Base-by-base conservation (phyloP, 305 asterid genomes). In the Fraxinus dipetala region DNA sequence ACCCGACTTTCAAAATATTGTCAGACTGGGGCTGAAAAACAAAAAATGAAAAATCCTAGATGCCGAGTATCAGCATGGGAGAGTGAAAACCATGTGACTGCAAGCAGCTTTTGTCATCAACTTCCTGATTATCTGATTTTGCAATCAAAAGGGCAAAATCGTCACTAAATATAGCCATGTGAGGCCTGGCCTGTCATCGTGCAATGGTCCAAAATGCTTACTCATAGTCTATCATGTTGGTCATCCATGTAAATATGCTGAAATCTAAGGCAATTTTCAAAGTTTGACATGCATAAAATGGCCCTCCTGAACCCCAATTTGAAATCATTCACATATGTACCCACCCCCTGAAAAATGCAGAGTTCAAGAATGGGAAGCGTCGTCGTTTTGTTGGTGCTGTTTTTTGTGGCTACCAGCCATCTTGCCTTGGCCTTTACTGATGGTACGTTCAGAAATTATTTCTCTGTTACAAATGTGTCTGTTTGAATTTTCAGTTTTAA, bases 271-370 rank as follows among this genome's bases (percentile, higher is more conserved):
- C 78, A 78, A 63, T 76, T 85, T 85, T 51, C 1, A 78, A 72
- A 80, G 11, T 63, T 1, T 28, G 79, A 11, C 91, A 91, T 90
- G 95, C 95, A 94, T 94, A 94, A 91, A 92, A 90, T 4, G 89
- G 83, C 86, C 85, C 70, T 18, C 63, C 63, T 70, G 36, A 76
- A 79, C 48, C 40, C 69, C 82, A 79, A 84, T 56, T 81, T 78
- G 56, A 83, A 82, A 79, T 81, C 91, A 75, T 24, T 43, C 32
- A 30, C 77, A 11, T 13, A 13, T 45, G 6, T 45, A 45, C 56
- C n/a, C 56, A 45, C n/a, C 6, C 56, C 31, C 83, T n/a, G 13
- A 20, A 11, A 35, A 65, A 65, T 65, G 72, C n/a, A 24, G 72
- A 65, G 28, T 59, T 18, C 72, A 26, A 65, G n/a, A 65, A 24